These are phyloP conservation scores for Sphaerostilbella broomeana DNA, from an alignment of 2,329 filamentous ascomycete species.

Conservation along the genomic window DNA sequence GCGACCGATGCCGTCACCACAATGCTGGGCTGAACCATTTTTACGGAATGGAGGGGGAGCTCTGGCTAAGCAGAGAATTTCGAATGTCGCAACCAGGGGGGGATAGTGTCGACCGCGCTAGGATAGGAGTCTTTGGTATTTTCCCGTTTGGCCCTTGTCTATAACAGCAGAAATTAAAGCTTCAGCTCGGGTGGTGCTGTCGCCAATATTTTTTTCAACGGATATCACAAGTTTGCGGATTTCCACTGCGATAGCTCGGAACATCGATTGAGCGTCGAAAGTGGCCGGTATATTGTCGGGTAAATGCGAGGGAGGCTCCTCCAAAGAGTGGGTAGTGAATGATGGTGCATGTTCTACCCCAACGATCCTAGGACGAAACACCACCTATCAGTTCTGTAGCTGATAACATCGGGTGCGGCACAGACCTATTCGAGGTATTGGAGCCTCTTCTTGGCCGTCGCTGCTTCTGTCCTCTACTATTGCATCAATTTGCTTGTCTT, in stretches of 20 bases:
- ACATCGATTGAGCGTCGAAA: constrained; percentile 16
- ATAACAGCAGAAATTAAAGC: constrained; percentile 6
- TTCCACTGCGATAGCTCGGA: constrained; percentile 12
- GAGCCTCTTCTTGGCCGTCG: not conserved
- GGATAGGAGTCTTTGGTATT: constrained; percentile 1
- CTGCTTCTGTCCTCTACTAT: not conserved
- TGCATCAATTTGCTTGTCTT: not conserved
- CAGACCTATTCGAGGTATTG: not conserved
- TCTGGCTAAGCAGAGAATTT: not conserved
- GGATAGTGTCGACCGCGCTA: constrained; percentile 8
- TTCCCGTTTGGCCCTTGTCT: not conserved
- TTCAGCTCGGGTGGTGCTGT: constrained; percentile 2
- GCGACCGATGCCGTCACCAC: constrained; percentile 56
- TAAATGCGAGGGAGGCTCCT: constrained; percentile 1
- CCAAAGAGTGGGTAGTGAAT: not conserved
- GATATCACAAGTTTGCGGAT: constrained; percentile 12
- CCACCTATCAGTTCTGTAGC: not conserved
- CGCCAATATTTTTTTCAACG: constrained; percentile 3
- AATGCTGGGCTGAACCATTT: constrained; percentile 45
- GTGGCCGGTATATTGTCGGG: constrained; percentile 19
- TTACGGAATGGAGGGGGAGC: constrained; percentile 11
- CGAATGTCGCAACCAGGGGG: constrained; percentile 4
- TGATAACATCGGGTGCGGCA: not conserved
- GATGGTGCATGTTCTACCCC: not conserved
- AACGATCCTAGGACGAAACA: not conserved